These are phyloP conservation scores for Fusarium sp. DNA, from an alignment of 2,329 filamentous ascomycete species.

Conservation along the genomic window DNA sequence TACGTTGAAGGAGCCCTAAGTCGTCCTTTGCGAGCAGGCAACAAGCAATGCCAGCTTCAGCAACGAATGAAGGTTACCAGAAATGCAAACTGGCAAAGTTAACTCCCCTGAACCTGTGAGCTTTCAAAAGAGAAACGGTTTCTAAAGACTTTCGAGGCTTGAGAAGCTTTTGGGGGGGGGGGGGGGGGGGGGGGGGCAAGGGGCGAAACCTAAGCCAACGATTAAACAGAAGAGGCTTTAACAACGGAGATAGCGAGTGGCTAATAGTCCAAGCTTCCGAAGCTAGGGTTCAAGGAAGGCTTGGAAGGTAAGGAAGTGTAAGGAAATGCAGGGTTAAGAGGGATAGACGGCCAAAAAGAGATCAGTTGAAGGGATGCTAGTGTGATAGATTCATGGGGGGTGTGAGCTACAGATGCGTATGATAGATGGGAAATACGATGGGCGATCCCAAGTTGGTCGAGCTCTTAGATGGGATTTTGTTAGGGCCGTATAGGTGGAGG, in stretches of 20 bases:
- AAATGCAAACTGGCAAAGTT: slow-evolving; percentile 25
- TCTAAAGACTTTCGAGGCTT: slow-evolving; percentile 23
- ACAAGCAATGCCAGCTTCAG: slow-evolving; percentile 16
- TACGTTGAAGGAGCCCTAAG: not conserved
- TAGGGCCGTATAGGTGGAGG: slow-evolving; percentile 32
- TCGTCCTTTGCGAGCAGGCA: slow-evolving; percentile 1
- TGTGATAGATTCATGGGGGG: slow-evolving; percentile 35
- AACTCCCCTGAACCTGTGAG: slow-evolving; percentile 21
- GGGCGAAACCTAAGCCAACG: slow-evolving; percentile 31
- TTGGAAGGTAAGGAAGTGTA: slow-evolving; percentile 27
- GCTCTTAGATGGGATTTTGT: slow-evolving; percentile 37
- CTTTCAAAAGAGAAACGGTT: slow-evolving; percentile 26
- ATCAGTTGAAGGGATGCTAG: slow-evolving; percentile 30
- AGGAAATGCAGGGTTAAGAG: slow-evolving; percentile 32
- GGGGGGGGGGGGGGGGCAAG: slow-evolving; percentile 25
- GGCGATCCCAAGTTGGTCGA: slow-evolving; percentile 37
- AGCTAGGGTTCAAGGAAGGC: slow-evolving; percentile 38
- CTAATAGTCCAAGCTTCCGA: slow-evolving; percentile 35
- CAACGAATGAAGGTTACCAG: slow-evolving; percentile 7
- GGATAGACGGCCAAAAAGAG: slow-evolving; percentile 28
- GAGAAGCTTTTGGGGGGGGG: slow-evolving; percentile 21
- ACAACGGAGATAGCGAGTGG: slow-evolving; percentile 34
- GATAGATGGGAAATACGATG: slow-evolving; percentile 37
- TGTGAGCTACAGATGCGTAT: slow-evolving; percentile 30
- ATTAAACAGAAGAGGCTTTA: slow-evolving; percentile 31